Base-by-base conservation (phyloP, 495 filamentous ascomycete genomes). In the Penicillium angulare region DNA sequence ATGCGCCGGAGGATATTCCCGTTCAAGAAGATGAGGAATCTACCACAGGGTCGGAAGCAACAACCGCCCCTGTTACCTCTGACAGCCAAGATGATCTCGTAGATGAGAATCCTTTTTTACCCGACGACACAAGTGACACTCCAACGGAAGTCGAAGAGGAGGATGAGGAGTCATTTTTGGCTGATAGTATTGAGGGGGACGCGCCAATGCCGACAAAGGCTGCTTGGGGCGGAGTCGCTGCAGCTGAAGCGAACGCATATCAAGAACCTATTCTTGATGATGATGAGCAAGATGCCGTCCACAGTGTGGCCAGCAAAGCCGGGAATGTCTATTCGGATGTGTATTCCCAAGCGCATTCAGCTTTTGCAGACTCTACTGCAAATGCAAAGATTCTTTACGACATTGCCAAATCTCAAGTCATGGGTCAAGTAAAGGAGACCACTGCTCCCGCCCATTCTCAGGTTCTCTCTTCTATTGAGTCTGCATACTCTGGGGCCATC, bases 401-500 rank as follows among this genome's bases (percentile, higher is more conserved):
- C 0, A 79, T 82, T 16, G 88, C 86, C 3, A 81, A 84, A 55
- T 81, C 81, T 5, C 74, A 78, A n/a, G 71, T 85, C 2, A 85
- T 84, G 2, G 79, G 73, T 9, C 79, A 88, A 57, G 74, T 90
- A 39, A 77, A 79, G n/a, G 85, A 86, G 22, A 80, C 79, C 16
- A 82, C 81, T 16, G 82, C 85, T 32, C 79, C 82, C 10, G 69
- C 74, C 12, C 82, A 89, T 49, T 65, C 77, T 49, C 66, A 84
- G 46, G 75, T 89, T 69, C 69, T 88, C 2, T 76, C 83, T 17
- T 87, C 86, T 0, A 78, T 88, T 29, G 84, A 87, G 20, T 75
- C 72, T 8, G 86, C 80, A 7, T 90, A 89, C 63, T 86, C 85
- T 23, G 79, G 78, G 20, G 81, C 86, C 3, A 59, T 87, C 44